A percentile compares a stretch with the other conserved stretches of the same genome.
phyloP scores from a whole-genome alignment of 495 filamentous ascomycete species.

The Lasiosphaeris hirsuta region DNA sequence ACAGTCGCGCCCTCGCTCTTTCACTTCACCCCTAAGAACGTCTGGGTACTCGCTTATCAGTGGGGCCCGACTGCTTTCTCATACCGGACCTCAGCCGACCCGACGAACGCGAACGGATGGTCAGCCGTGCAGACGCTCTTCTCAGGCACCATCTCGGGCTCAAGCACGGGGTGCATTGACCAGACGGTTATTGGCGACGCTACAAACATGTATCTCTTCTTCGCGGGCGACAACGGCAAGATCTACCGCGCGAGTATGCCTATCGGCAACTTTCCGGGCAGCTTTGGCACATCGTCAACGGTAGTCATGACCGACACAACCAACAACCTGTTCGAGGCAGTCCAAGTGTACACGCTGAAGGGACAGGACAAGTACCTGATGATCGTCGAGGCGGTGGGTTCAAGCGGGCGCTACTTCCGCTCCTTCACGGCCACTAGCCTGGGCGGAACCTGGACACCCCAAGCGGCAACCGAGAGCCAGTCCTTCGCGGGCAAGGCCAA shows the following conservation, averaged over 20 bases:
- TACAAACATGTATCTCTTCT: slow-evolving; percentile 61
- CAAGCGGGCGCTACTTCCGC: slow-evolving; percentile 59
- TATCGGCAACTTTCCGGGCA: slow-evolving; percentile 55
- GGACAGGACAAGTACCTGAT: slow-evolving; percentile 57
- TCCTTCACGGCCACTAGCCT: slow-evolving; percentile 57
- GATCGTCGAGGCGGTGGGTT: slow-evolving; percentile 60
- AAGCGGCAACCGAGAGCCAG: slow-evolving; percentile 47
- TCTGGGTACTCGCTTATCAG: slow-evolving; percentile 61
- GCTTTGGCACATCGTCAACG: slow-evolving; percentile 49
- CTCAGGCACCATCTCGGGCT: slow-evolving; percentile 48
- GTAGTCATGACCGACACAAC: slow-evolving; percentile 48
- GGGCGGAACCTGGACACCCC: slow-evolving; percentile 50
- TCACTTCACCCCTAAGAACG: slow-evolving; percentile 56
- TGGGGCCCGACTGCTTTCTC: slow-evolving; percentile 57
- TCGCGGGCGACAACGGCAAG: slow-evolving; percentile 61
- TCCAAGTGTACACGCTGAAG: slow-evolving; percentile 58
- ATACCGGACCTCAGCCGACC: slow-evolving; percentile 57
- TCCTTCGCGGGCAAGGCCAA: slow-evolving; percentile 63
- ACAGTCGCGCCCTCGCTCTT: slow-evolving; percentile 62
- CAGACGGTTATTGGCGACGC: slow-evolving; percentile 59
- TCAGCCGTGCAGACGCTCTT: slow-evolving; percentile 52
- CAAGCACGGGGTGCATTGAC: slow-evolving; percentile 53
- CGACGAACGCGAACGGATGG: slow-evolving; percentile 56
- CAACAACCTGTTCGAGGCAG: slow-evolving; percentile 61
- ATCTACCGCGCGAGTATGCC: slow-evolving; percentile 61